Conservation (phyloP, 2,329 filamentous ascomycete genomes). For the Colletotrichum kahawae region DNA sequence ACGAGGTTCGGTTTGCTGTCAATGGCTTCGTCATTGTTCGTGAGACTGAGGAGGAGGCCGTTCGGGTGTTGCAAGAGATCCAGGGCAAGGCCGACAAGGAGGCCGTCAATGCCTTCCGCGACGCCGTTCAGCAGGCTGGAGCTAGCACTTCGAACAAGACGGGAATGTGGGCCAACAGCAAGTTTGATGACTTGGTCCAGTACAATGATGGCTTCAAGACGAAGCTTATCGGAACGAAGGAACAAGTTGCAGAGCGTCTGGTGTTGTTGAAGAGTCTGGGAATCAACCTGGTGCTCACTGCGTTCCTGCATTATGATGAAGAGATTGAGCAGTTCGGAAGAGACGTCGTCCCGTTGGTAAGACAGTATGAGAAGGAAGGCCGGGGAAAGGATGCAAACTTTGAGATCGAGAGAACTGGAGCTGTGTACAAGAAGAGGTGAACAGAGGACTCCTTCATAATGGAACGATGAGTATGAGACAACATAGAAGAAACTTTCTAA, state of each 20-base stretch:
- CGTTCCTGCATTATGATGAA: slow-evolving; percentile 57
- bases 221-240: slow-evolving; percentile 56
- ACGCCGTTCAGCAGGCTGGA: slow-evolving; percentile 55
- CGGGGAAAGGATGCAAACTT: slow-evolving; percentile 50
- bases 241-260: slow-evolving; percentile 56
- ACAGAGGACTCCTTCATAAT: background rate
- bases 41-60: slow-evolving; percentile 54
- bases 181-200: slow-evolving; percentile 57
- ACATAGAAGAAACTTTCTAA: too few species aligned
- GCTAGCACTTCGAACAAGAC: slow-evolving; percentile 49
- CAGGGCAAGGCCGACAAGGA: slow-evolving; percentile 57
- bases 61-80: slow-evolving; percentile 53
- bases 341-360: slow-evolving; percentile 50
- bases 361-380: slow-evolving; percentile 50
- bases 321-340: slow-evolving; percentile 54
- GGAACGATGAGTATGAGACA: background rate
- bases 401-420: slow-evolving; percentile 51
- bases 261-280: slow-evolving; percentile 50
- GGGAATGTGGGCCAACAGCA: slow-evolving; percentile 58
- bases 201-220: slow-evolving; percentile 63
- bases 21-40: slow-evolving; percentile 56
- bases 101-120: slow-evolving; percentile 53
- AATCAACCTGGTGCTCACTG: slow-evolving; percentile 47
- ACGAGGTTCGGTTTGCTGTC: slow-evolving; percentile 52
- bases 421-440: slow-evolving; percentile 42